These are phyloP conservation scores for Helicocarpus griseus DNA, from an alignment of 2,329 filamentous ascomycete species.

Conservation along the genomic window DNA sequence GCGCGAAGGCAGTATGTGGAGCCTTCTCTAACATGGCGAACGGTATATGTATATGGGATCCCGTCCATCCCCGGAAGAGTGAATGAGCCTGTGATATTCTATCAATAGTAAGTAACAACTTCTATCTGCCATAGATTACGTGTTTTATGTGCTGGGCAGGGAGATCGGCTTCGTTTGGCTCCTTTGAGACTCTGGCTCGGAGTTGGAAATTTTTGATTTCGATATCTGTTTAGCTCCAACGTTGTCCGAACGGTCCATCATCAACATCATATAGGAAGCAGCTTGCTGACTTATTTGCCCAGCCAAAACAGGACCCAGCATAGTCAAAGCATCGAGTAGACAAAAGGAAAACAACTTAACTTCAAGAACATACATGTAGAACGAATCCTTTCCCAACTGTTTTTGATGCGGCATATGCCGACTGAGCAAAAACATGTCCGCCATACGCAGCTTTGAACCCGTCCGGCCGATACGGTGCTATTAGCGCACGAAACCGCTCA, in stretches of 20 bases:
- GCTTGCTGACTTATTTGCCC: background rate
- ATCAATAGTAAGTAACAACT: background rate
- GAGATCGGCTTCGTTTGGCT: too few relatives aligned
- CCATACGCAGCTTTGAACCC: constrained; percentile 40
- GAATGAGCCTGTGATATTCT: constrained; percentile 47
- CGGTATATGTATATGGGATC: constrained; percentile 42
- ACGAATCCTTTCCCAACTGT: constrained; percentile 42
- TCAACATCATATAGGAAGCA: background rate
- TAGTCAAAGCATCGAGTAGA: constrained; percentile 1
- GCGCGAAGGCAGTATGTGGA: constrained; percentile 43
- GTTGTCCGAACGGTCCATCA: background rate
- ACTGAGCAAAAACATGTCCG: constrained; percentile 49
- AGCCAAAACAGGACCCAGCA: background rate
- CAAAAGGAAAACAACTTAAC: background rate
- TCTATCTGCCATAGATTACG: too few relatives aligned
- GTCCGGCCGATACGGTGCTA: constrained; percentile 33
- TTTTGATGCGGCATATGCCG: constrained; percentile 47
- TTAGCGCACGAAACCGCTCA: constrained; percentile 21
- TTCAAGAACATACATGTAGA: constrained; percentile 37
- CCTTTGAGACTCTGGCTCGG: too few relatives aligned
- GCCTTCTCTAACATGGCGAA: constrained; percentile 43
- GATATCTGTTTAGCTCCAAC: background rate
- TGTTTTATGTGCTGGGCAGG: too few relatives aligned
- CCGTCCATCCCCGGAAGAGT: constrained; percentile 38
- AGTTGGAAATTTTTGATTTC: background rate